Evolutionary conservation across 2,329 filamentous ascomycete species (phyloP), one percentile per base, ranked within the genome.

Genomic region (Pseudogymnoascus verrucosus): DNA sequence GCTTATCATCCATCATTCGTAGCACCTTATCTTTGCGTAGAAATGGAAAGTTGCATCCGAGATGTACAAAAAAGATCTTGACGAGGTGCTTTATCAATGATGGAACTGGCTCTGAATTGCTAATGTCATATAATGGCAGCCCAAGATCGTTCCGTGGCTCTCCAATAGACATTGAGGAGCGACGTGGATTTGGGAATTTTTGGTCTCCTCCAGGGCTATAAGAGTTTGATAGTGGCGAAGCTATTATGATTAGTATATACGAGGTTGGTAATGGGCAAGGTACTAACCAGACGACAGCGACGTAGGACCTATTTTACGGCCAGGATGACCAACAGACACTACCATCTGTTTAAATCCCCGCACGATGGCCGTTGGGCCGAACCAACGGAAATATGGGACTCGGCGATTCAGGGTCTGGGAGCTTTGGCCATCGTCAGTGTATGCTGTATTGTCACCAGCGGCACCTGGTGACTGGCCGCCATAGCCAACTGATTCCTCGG

Each of bases 261-360:
- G 70, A 71, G 21, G 37, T 21, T 21, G 51, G 16, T 5, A 26
- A 51, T 61, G 21, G 37, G 11, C 4, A 23, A 19, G 14, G 8
- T 31, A 61, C 61, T 34, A 26, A 62, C 61, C 61, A 16, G 61
- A 54, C 21, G 61, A 28, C 21, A 54, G 28, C 7, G 61, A 62
- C 4, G 37, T 65, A 21, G 69, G 65, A n/a, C 69, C 70, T 14
- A 80, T 82, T 62, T 86, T 86, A 23, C 82, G 81, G 23, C 86
- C 82, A 65, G 85, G 80, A 65, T 89, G 86, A 64, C 87, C 83
- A 31, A 93, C 85, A 62, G 89, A 87, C 64, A 89, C 87, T 26
- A 96, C 90, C 90, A 96, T 96, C 74, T 96, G 91, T 75, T 96
- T 96, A 77, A 92, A 96, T 21, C 91, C 91, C 1, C 91, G 91